phyloP scores from a whole-genome alignment of 805 yeast genomes.

The Peterozyma toletana region DNA sequence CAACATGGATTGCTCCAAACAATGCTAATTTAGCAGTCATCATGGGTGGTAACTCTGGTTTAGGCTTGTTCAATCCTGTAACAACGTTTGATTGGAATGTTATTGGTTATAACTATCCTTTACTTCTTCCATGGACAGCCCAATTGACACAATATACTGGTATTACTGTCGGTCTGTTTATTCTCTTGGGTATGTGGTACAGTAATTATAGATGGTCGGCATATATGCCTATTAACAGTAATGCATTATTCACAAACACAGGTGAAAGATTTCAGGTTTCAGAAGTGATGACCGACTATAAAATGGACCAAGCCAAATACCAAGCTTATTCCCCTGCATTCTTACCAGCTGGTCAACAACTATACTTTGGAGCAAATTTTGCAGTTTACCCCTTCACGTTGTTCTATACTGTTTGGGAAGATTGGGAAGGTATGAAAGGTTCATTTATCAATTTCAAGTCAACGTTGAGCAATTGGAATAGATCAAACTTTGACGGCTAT shows the following conservation, averaged over 20 bases:
- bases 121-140: slow-evolving; percentile 38
- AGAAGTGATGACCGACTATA: slow-evolving; percentile 35
- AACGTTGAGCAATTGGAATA: neutral
- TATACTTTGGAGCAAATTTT: slow-evolving; percentile 50
- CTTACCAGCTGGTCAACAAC: slow-evolving; percentile 55
- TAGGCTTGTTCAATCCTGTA: slow-evolving; percentile 44
- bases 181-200: slow-evolving; percentile 30
- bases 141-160: slow-evolving; percentile 25
- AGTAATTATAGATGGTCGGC: slow-evolving; percentile 30
- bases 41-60: slow-evolving; percentile 39
- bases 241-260: slow-evolving; percentile 41
- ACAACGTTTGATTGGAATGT: slow-evolving; percentile 54
- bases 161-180: slow-evolving; percentile 21
- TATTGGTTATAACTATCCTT: slow-evolving; percentile 20
- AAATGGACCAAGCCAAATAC: slow-evolving; percentile 41
- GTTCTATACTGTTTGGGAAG: slow-evolving; percentile 33
- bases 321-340: slow-evolving; percentile 56
- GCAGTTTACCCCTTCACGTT: slow-evolving; percentile 51
- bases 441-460: slow-evolving; percentile 16
- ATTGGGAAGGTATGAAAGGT: slow-evolving; percentile 27
- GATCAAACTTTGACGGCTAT: slow-evolving; percentile 13
- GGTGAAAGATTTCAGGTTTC: slow-evolving; percentile 42
- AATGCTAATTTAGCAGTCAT: slow-evolving; percentile 39
- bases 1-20: slow-evolving; percentile 49
- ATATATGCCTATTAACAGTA: slow-evolving; percentile 38